Base-by-base conservation (phyloP, 352 stramenopile species). In the Phytopythium vexans region DNA sequence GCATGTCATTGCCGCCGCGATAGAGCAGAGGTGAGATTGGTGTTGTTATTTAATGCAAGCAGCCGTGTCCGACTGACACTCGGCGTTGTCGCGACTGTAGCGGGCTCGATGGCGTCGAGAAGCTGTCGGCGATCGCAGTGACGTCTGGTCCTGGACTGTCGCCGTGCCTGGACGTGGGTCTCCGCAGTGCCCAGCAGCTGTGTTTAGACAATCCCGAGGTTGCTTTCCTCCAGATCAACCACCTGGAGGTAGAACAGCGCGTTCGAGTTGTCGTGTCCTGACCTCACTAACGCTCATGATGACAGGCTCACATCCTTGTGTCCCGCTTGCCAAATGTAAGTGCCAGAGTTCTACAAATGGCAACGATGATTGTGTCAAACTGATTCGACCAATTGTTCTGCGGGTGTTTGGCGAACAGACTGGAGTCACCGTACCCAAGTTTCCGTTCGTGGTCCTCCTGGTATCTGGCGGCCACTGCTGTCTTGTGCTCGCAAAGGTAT, bases 391-490 rank as follows among this genome's bases (percentile, higher is more conserved):
- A 12, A 1, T 73, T 14, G 5, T 54, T 6, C 9, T 14, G 43
- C 8, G 11, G 48, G 40, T 44, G 21, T 34, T 49, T 9, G 40
- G n/a, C 40, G 6, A 37, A 6, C 46, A 86, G 74, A 56, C 74
- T 5, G 60, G 65, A 6, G 58, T 70, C 3, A 41, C 62, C 38
- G 65, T 56, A 10, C 74, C 79, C 5, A 69, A 97, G 45, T 99
- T 99, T 62, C 97, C 97, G 0, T 99, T 99, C 58, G 74, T 99
- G 43, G 93, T 96, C 35, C 74, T 99, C 16, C 74, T 99, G 3
- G 95, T 98, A n/a, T 99, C 96, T 2, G 97, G 97, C 27, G 97
- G 97, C n/a, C 97, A 99, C 68, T 99, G 96, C 68, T 96, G 97
- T 64, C 80, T 99, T 37, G 82, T 99, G 1, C 86, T 98, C 8